Base-by-base conservation (phyloP, 2,329 filamentous ascomycete genomes). In the Colletotrichum sojae region DNA sequence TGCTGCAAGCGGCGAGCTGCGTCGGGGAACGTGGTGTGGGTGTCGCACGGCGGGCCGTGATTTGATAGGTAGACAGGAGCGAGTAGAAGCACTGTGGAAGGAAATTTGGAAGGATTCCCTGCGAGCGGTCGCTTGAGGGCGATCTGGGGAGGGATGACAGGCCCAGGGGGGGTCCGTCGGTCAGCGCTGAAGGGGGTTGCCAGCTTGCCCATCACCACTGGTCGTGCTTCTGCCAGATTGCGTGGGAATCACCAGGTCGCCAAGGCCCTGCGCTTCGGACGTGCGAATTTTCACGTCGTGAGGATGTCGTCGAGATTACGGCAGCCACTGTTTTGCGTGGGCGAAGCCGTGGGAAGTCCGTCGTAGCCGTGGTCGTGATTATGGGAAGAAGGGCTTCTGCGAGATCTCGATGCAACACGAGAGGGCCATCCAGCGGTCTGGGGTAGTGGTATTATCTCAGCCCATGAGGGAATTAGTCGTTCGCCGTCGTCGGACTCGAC, bases 121-220 rank as follows among this genome's bases (percentile, higher is more conserved):
- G 36, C 25, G 43, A 45, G 31, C 31, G 45, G 67, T 56, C 31
- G 43, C 22, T 39, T 46, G 43, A 54, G 55, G 55, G 43, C 31
- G 67, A 67, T 66, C 62, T 55, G 62, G 62, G 66, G 43, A 55
- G 55, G 66, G 31, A 55, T 61, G 62, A 52, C 55, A 67, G 55
- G 62, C 25, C 45, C 55, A 56, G 36, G 61, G 65, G 61, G 65
- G 31, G 8, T 36, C 31, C 9, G 6, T 36, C 31, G 9, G 40
- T 56, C 48, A 31, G 18, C 53, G 25, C 53, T 40, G 39, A 55
- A 67, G 51, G 55, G 22, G 8, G 18, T 13, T 2, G 48, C 52
- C 49, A 55, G 22, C 22, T 25, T 25, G 31, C 31, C 31, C 31
- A 36, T 36, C 31, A 36, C 10, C 31, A 36, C 31, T 36, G 31